These are phyloP conservation scores for Erigeron canadensis DNA, from an alignment of 129 eudicot genomes.

Conservation along the genomic window DNA sequence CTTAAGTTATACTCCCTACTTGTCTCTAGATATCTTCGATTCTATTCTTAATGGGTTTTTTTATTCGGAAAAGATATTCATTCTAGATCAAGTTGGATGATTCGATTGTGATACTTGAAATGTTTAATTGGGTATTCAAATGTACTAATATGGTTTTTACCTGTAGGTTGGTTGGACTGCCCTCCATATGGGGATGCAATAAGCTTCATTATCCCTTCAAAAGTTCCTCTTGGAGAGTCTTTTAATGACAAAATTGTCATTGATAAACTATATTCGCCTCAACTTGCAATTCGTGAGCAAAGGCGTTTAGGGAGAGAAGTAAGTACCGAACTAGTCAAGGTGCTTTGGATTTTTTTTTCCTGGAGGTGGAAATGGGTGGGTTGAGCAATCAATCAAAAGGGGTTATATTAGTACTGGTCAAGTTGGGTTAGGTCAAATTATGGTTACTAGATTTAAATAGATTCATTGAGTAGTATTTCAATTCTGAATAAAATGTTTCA, in stretches of 20 bases:
- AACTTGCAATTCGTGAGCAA: constrained; percentile 48
- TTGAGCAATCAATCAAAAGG: background rate
- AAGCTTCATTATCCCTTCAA: constrained; percentile 51
- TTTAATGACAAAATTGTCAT: constrained; percentile 42
- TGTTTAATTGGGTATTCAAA: background rate
- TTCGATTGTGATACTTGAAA: background rate
- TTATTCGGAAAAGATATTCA: background rate
- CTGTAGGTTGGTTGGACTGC: constrained; percentile 67
- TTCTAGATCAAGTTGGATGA: constrained; percentile 1
- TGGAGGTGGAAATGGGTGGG: constrained; percentile 4
- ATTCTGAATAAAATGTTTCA: background rate
- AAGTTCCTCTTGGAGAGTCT: constrained; percentile 61
- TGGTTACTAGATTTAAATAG: background rate
- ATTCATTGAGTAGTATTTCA: background rate
- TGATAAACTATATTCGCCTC: constrained; percentile 55
- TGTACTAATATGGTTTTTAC: constrained; percentile 16
- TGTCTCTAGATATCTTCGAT: background rate
- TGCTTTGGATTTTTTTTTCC: constrained; percentile 4
- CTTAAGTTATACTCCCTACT: background rate
- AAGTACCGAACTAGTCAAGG: constrained; percentile 24
- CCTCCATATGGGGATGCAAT: constrained; percentile 52
- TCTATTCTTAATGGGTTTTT: background rate
- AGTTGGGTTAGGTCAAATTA: background rate
- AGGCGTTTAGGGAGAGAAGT: constrained; percentile 52
- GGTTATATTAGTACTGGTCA: background rate